A percentile compares a stretch with the other conserved stretches of the same genome.
Evolutionary conservation across 2,329 filamentous ascomycete genomes (phyloP).

Genomic region (Pseudogymnoascus sp.): DNA sequence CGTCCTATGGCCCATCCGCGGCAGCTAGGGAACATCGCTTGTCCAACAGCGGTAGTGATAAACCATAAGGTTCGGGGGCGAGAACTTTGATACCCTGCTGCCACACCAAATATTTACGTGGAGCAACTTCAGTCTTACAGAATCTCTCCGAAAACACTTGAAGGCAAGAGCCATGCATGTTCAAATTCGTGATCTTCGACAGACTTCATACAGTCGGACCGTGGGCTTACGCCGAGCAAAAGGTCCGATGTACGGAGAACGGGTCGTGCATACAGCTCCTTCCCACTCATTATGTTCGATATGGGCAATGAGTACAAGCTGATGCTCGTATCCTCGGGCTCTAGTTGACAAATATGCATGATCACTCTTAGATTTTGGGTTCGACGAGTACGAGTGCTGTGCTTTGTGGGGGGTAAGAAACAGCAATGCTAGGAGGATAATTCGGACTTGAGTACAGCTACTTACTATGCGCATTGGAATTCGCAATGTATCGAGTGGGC

Average conservation of each 20-base stretch:
- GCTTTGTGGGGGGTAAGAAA: not conserved
- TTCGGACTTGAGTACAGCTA: not conserved
- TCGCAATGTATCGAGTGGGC: not conserved
- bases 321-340: not conserved
- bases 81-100: not conserved
- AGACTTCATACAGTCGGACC: not conserved
- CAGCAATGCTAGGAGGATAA: not conserved
- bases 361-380: not conserved
- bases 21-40: not conserved
- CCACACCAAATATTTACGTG: not conserved
- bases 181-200: not conserved
- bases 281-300: not conserved
- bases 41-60: not conserved
- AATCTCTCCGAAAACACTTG: not conserved
- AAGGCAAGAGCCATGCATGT: not conserved
- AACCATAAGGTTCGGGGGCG: conserved; percentile 2
- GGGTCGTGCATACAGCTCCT: not conserved
- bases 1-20: not conserved
- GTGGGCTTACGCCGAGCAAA: not conserved
- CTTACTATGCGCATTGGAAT: not conserved
- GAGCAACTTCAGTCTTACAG: not conserved
- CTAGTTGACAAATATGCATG: not conserved
- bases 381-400: not conserved
- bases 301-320: not conserved
- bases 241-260: not conserved